Evolutionary conservation across 2,329 filamentous ascomycete species (phyloP).

Genomic region (Phaeosphaeria sp.): DNA sequence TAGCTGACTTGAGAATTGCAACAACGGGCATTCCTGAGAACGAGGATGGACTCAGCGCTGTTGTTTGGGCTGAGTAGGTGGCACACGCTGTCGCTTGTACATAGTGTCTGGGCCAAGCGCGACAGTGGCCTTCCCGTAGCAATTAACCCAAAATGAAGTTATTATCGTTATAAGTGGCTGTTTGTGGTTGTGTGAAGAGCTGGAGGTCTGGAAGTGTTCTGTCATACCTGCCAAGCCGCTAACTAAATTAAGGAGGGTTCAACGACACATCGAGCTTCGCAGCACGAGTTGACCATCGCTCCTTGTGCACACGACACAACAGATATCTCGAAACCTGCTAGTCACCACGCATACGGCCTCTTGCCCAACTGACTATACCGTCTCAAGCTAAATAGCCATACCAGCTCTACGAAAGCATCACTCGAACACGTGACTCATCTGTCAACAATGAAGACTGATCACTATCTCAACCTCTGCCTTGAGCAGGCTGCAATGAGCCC

Average conservation of each 20-base stretch:
- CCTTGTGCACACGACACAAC: constrained; percentile 10
- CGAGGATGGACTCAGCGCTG: constrained; percentile 43
- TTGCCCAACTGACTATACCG: neutral
- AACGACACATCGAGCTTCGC: neutral
- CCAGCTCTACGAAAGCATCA: neutral
- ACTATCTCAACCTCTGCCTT: constrained; percentile 59
- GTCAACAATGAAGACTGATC: constrained; percentile 53
- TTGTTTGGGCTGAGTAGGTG: constrained; percentile 43
- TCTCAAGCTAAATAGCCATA: neutral
- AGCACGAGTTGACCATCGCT: neutral
- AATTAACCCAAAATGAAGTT: neutral
- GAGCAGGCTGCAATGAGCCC: constrained; percentile 60
- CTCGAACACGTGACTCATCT: neutral
- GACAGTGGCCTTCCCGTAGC: neutral
- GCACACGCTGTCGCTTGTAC: neutral
- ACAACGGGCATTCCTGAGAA: constrained; percentile 34
- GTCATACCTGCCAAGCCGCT: neutral
- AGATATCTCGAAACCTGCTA: neutral
- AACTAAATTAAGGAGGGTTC: neutral
- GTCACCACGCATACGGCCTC: neutral
- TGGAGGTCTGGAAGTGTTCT: too few relatives aligned
- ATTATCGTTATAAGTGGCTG: neutral
- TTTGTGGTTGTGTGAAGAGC: neutral
- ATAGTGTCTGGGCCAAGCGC: neutral
- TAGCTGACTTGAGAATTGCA: constrained; percentile 36